Percentiles rank a stretch among this genome's conserved stretches.
phyloP scores from a whole-genome alignment of 106 monocot genomes.

The Dendrobium catenatum region DNA sequence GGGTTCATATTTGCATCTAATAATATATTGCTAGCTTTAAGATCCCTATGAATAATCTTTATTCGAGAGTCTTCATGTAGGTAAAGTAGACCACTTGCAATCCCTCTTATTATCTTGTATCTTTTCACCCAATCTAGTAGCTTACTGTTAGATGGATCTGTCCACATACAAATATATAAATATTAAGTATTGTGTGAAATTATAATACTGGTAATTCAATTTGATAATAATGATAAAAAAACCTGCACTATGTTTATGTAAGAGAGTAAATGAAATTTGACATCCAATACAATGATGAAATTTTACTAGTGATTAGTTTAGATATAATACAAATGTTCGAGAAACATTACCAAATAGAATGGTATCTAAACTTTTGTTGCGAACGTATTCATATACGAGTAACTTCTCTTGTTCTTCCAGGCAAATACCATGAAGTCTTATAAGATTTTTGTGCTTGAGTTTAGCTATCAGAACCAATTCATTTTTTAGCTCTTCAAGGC shows the following conservation, averaged over 20 bases:
- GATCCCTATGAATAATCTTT: constrained; percentile 11
- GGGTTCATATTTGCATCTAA: constrained; percentile 10
- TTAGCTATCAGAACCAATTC: constrained; percentile 19
- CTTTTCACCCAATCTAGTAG: background rate
- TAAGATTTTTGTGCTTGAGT: constrained; percentile 31
- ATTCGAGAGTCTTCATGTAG: constrained; percentile 16
- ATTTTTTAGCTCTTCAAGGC: constrained; percentile 21
- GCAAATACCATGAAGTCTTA: constrained; percentile 22
- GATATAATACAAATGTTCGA: background rate
- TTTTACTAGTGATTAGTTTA: background rate
- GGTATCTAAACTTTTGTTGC: constrained; percentile 25
- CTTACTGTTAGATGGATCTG: too few relatives aligned
- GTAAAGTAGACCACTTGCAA: constrained; percentile 12
- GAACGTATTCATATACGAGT: constrained; percentile 27
- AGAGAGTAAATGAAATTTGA: background rate
- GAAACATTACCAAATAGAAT: constrained; percentile 21
- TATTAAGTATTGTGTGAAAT: too few relatives aligned
- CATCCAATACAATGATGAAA: background rate
- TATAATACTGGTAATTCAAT: too few relatives aligned
- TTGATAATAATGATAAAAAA: too few relatives aligned
- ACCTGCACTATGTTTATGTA: too few relatives aligned
- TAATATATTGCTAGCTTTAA: constrained; percentile 19
- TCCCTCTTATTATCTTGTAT: constrained; percentile 15
- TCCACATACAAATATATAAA: too few relatives aligned
- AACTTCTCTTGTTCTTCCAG: constrained; percentile 19